Evolutionary conservation across 768 basidiomycete genomes (phyloP), one percentile per base, ranked within the genome.

Genomic region (Podaxis sp.): DNA sequence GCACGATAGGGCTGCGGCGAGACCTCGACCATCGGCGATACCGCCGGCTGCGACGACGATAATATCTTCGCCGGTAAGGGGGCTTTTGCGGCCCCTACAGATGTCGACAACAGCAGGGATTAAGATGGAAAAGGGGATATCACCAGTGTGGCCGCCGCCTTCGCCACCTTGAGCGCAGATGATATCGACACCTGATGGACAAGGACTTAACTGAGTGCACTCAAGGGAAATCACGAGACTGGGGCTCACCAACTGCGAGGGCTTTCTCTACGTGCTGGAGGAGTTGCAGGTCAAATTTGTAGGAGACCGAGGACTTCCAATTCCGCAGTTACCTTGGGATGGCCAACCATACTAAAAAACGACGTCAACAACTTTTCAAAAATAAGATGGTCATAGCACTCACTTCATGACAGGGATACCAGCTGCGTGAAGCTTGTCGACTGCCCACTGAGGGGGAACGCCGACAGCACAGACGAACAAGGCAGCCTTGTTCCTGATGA

Each of bases 141-240:
- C 88, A 42, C 93, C 91, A 0, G 93, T 93, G 74, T 94, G 93
- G 11, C 92, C 93, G 27, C 93, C 92, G 18, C 91, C 93, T 72
- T 93, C 92, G 16, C 90, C 91, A 36, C 89, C 90, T 71, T 91
- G 91, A 1, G 90, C 92, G 68, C 93, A 92, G 50, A 95, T 93
- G 62, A 95, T 84, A 66, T 95, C 93, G 14, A 93, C 91, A n/a
- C 92, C 91, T 81, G 65, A 21, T 9, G 9, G 32, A 25, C 5
- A 42, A 16, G 46, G 50, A 28, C 61, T 42, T 50, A 61, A n/a
- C 32, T 55, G 9, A 18, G 5, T 48, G 32, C 50, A 18, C 36
- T 48, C 5, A 55, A 47, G 23, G 46, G 32, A 47, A 40, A 48
- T 14, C 46, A 23, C 27, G 42, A 27, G 25, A 16, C 35, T 51